A percentile compares a stretch with the other conserved stretches of the same genome.
phyloP scores from a whole-genome alignment of 495 filamentous ascomycete genomes.

The Immersiella caudata region DNA sequence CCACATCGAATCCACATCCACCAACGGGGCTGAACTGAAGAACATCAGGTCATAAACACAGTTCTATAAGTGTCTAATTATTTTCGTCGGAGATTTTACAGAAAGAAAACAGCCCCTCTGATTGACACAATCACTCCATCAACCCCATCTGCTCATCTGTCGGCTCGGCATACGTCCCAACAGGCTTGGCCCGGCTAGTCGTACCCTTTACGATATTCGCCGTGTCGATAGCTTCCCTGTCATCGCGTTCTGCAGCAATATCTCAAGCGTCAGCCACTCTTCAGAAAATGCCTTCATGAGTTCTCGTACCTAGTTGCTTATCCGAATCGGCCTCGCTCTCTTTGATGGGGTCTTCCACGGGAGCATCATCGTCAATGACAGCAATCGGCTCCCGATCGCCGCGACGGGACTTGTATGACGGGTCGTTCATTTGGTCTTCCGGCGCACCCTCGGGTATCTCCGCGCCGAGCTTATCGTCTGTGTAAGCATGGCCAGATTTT shows the following conservation, averaged over 20 bases:
- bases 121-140: conserved; percentile 11
- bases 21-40: too few species aligned
- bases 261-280: conserved; percentile 8
- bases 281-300: too few species aligned
- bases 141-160: conserved; percentile 51
- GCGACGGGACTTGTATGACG: conserved; percentile 38
- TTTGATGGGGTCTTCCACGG: conserved; percentile 53
- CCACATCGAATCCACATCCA: neutral
- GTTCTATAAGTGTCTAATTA: too few species aligned
- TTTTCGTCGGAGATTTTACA: too few species aligned
- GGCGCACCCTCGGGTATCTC: conserved; percentile 25
- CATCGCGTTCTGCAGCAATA: neutral
- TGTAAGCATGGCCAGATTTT: conserved; percentile 27
- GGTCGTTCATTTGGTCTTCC: conserved; percentile 35
- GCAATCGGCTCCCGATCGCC: conserved; percentile 45
- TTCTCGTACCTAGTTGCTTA: conserved; percentile 51
- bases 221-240: conserved; percentile 55
- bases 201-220: conserved; percentile 53
- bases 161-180: conserved; percentile 54
- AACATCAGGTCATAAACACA: too few species aligned
- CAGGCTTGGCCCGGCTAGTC: conserved; percentile 52
- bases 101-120: neutral
- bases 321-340: conserved; percentile 51
- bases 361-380: conserved; percentile 54
- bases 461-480: conserved; percentile 30